Base-by-base conservation (phyloP, 2,329 filamentous ascomycete genomes). In the Bipolaris cookei region DNA sequence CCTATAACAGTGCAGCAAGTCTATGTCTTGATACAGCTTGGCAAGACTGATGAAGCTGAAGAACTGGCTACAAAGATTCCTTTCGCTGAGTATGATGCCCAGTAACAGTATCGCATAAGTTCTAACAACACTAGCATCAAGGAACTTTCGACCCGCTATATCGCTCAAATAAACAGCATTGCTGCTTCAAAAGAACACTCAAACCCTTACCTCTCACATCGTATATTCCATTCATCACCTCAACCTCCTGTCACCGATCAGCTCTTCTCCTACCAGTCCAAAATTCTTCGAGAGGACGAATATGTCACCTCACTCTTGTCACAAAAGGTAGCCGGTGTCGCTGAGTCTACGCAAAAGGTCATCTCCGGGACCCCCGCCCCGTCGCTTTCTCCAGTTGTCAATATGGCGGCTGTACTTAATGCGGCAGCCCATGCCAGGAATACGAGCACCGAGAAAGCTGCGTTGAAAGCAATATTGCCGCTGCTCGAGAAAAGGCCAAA, bases 1-100 rank as follows among this genome's bases (percentile, higher is more conserved):
- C 89, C 91, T 8, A 92, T 96, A 56, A 81, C 88, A 30, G 84
- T 91, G 21, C 91, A 95, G 75, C 88, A 91, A 68, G 84, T 90
- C 23, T 93, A 89, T 66, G 88, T 91, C 1, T 82, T 90, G 55
- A 83, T 84, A 2, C 86, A 84, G 62, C 74, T 90, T 59, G 90
- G 89, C 16, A 88, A 88, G 66, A 69, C 80, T 14, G 82, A 86
- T 23, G 88, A 92, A 64, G 90, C 90, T 0, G 80, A 83, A 46
- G 80, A 84, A 41, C 70, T 92, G 32, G 86, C 86, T 47, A 83
- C 82, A 50, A 83, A 82, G n/a, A 79, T 92, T 28, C 82, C 82
- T n/a, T 77, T 84, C 54, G 78, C 82, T 48, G 83, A 85, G 88
- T 91, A 78, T 74, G 87, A 28, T 13, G 6, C 11, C 8, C 7